Percentiles rank a stretch among this genome's conserved stretches.
These are phyloP conservation scores for Hansenula lynferdii DNA, from an alignment of 1,139 yeast genomes.

Conservation along the genomic window DNA sequence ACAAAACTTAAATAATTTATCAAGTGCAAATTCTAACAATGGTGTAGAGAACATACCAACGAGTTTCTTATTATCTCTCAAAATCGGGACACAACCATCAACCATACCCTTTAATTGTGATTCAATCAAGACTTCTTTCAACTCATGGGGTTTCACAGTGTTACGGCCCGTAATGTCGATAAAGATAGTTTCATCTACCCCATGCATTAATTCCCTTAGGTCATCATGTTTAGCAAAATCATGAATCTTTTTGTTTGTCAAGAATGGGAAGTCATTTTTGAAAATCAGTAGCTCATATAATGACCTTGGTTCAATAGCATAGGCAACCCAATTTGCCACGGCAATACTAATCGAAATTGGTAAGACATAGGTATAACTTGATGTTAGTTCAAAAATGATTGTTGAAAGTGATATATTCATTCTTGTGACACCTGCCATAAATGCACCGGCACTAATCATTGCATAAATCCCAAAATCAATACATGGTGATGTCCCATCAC, in stretches of 20 bases:
- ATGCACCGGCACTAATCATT: slow-evolving; percentile 64
- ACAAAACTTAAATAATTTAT: slow-evolving; percentile 35
- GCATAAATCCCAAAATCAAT: slow-evolving; percentile 60
- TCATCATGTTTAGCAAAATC: slow-evolving; percentile 31
- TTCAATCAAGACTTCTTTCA: slow-evolving; percentile 32
- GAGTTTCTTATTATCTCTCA: slow-evolving; percentile 28
- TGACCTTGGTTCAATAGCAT: slow-evolving; percentile 46
- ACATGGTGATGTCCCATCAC: slow-evolving; percentile 23
- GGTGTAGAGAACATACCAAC: slow-evolving; percentile 50
- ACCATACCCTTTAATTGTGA: slow-evolving; percentile 39
- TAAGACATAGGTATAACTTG: slow-evolving; percentile 54
- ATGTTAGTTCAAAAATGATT: slow-evolving; percentile 55
- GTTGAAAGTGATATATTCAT: slow-evolving; percentile 62
- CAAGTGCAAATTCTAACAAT: slow-evolving; percentile 49
- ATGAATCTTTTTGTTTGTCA: slow-evolving; percentile 34
- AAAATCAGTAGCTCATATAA: slow-evolving; percentile 47
- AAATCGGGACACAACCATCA: slow-evolving; percentile 55
- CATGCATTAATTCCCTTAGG: slow-evolving; percentile 39
- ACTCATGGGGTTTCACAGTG: slow-evolving; percentile 15
- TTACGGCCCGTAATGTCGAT: slow-evolving; percentile 32
- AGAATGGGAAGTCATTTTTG: slow-evolving; percentile 51
- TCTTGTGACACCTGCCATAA: slow-evolving; percentile 64
- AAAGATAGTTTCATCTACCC: slow-evolving; percentile 15
- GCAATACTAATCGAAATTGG: slow-evolving; percentile 57
- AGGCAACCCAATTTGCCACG: slow-evolving; percentile 56